A percentile compares a stretch with the other conserved stretches of the same genome.
Conservation (phyloP, 1,139 yeast genomes). For the Magnusiomyces paraingens region DNA sequence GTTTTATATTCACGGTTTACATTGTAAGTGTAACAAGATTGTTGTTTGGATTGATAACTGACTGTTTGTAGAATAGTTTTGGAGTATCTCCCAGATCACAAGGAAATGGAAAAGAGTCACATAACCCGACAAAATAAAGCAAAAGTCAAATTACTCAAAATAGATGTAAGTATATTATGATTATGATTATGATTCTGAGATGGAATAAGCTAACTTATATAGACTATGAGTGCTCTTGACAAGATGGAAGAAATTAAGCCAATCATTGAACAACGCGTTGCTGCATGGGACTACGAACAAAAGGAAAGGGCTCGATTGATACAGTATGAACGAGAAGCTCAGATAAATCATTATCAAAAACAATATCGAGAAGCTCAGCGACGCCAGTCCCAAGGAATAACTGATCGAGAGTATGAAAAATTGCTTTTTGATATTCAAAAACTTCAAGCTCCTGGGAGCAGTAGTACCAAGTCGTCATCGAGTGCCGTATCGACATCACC, state of each 20-base stretch:
- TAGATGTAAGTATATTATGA: not conserved
- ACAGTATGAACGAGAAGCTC: constrained; percentile 6
- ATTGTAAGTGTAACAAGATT: constrained; percentile 28
- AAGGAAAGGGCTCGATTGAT: not conserved
- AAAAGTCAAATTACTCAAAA: constrained; percentile 11
- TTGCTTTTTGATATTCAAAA: constrained; percentile 9
- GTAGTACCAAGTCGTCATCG: not conserved
- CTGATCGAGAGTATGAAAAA: constrained; percentile 14
- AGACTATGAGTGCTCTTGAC: constrained; percentile 28
- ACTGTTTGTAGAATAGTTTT: constrained; percentile 33
- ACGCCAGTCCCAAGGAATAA: not conserved
- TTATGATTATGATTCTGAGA: not conserved
- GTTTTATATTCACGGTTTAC: constrained; percentile 45
- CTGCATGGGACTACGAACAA: constrained; percentile 22
- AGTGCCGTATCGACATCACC: not conserved
- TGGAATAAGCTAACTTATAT: constrained; percentile 15
- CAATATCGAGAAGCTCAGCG: constrained; percentile 10
- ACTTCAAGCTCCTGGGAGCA: not conserved
- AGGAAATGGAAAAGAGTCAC: constrained; percentile 33
- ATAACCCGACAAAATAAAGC: constrained; percentile 24
- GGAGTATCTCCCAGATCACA: constrained; percentile 41
- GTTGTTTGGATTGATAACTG: not conserved
- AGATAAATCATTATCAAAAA: constrained; percentile 7
- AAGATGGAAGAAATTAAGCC: constrained; percentile 37
- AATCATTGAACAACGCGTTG: constrained; percentile 32